Evolutionary conservation across 345 rosid species (phyloP).

Genomic region (Euphorbia tirucalli): DNA sequence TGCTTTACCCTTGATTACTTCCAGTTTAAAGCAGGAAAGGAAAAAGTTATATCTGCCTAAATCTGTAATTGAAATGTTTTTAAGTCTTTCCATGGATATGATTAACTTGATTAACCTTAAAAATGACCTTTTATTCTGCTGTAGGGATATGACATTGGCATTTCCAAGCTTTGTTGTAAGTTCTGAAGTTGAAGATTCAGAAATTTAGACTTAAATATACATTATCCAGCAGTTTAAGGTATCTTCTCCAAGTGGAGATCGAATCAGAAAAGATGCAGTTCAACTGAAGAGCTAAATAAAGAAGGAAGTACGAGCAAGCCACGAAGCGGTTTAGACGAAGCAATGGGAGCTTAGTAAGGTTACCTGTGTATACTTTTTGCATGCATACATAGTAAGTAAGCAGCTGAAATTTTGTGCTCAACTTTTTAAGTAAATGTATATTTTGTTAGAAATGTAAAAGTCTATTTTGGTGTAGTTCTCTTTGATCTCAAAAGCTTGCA

Average conservation of each 20-base stretch:
- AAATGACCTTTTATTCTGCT: slow-evolving; percentile 7
- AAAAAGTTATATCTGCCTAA: not conserved
- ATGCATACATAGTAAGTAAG: not conserved
- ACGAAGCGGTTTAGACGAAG: not conserved
- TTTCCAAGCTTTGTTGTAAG: slow-evolving; percentile 71
- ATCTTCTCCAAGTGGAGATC: not conserved
- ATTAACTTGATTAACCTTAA: not conserved
- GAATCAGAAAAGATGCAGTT: not conserved
- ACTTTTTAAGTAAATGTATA: not conserved
- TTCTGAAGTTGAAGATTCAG: slow-evolving; percentile 61
- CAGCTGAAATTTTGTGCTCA: slow-evolving; percentile 13
- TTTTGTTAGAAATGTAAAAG: not conserved
- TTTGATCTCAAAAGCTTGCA: not conserved
- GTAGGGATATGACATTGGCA: slow-evolving; percentile 75
- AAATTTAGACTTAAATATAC: slow-evolving; percentile 27
- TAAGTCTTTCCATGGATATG: not conserved
- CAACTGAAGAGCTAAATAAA: not conserved
- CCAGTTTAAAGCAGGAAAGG: not conserved
- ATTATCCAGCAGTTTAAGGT: no score
- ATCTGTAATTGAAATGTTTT: not conserved
- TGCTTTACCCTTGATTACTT: not conserved
- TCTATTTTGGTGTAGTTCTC: not conserved
- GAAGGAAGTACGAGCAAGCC: not conserved
- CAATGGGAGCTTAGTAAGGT: not conserved
- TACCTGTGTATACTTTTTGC: not conserved